phyloP scores from a whole-genome alignment of 2,329 filamentous ascomycete species.

The Colletotrichum sp. region DNA sequence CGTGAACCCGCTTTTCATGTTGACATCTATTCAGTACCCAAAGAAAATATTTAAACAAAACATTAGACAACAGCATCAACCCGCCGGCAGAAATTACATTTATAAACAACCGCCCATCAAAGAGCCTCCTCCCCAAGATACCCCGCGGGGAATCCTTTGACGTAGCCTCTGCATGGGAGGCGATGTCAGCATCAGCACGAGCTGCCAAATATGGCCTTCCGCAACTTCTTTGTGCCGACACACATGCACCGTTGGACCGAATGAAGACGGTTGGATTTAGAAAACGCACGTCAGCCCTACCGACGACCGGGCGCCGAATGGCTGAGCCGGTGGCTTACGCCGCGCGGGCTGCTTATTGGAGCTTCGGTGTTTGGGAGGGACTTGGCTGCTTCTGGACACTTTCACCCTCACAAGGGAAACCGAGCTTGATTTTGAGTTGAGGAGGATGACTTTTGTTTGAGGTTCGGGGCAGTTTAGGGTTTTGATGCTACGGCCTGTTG shows the following conservation, averaged over 20 bases:
- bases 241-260: background rate
- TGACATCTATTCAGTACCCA: no score
- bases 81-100: accelerated
- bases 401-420: background rate
- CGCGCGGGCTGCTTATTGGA: background rate
- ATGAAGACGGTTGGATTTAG: background rate
- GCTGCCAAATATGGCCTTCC: background rate
- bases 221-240: background rate
- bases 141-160: background rate
- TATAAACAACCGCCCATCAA: background rate
- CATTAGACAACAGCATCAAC: no score
- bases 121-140: background rate
- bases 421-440: background rate
- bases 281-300: constrained; percentile 7
- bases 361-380: background rate
- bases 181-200: background rate
- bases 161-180: background rate
- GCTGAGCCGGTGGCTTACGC: background rate
- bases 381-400: background rate
- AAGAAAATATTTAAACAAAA: no score
- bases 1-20: no score
- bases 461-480: background rate
- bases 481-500: background rate
- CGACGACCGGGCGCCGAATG: background rate
- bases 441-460: background rate